These are phyloP conservation scores for Wallacemonas collosoma DNA, from an alignment of 208 protist species.

Conservation along the genomic window DNA sequence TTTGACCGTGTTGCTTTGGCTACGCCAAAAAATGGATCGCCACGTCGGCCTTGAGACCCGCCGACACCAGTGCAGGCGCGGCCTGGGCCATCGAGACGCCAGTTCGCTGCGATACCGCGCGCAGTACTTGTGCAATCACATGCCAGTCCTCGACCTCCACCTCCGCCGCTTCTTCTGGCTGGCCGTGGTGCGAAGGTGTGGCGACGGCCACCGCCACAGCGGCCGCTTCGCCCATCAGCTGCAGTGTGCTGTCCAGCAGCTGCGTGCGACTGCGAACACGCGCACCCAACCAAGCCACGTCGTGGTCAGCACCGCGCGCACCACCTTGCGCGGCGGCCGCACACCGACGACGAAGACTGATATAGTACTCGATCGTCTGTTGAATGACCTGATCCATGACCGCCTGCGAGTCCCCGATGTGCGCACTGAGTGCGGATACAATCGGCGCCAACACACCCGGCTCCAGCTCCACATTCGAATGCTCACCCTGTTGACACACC, in stretches of 20 bases:
- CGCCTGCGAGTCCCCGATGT: constrained; percentile 22
- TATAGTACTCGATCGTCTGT: constrained; percentile 29
- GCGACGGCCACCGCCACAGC: not conserved
- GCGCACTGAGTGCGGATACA: constrained; percentile 11
- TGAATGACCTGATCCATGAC: constrained; percentile 28
- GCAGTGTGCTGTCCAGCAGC: constrained; percentile 36
- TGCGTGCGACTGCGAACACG: constrained; percentile 16
- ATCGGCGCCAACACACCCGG: constrained; percentile 12
- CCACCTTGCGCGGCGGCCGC: not conserved
- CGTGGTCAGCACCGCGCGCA: not conserved
- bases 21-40: constrained; percentile 35
- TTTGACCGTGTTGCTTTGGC: not conserved
- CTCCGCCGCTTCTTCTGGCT: not conserved
- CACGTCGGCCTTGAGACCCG: constrained; percentile 30
- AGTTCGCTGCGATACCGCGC: constrained; percentile 16
- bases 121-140: constrained; percentile 27
- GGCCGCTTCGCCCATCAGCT: constrained; percentile 22
- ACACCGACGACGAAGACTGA: constrained; percentile 28
- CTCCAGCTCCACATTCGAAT: constrained; percentile 1
- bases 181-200: not conserved
- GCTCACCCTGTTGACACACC: not conserved
- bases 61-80: constrained; percentile 40
- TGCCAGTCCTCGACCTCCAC: constrained; percentile 3
- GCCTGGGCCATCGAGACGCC: constrained; percentile 31
- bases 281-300: constrained; percentile 20